Percentiles rank a stretch among this genome's conserved stretches.
Evolutionary conservation across 2,329 filamentous ascomycete species (phyloP).

Genomic region (Blastomyces parvus): DNA sequence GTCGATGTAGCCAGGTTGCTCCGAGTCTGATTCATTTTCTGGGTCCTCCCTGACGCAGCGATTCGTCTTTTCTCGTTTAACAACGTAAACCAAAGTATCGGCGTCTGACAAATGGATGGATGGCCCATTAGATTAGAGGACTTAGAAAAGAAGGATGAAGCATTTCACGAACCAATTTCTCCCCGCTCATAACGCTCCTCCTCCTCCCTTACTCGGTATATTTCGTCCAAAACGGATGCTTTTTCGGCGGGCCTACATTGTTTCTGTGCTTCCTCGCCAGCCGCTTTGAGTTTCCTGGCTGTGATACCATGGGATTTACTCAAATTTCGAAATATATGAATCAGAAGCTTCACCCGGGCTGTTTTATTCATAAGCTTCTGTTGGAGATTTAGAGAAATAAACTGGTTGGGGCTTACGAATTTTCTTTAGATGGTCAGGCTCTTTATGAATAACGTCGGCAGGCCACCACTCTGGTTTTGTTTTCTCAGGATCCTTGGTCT

Average conservation of each 20-base stretch:
- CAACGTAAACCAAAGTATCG: slow-evolving; percentile 30
- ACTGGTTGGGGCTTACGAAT: slow-evolving; percentile 28
- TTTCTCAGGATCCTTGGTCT: slow-evolving; percentile 34
- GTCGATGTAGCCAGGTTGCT: not conserved
- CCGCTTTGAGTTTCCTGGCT: slow-evolving; percentile 32
- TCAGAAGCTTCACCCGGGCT: slow-evolving; percentile 32
- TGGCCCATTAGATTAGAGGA: not conserved
- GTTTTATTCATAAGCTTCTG: not conserved
- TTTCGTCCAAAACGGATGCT: slow-evolving; percentile 33
- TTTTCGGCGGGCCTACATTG: slow-evolving; percentile 29
- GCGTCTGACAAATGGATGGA: slow-evolving; percentile 20
- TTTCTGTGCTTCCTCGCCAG: slow-evolving; percentile 31
- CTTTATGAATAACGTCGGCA: slow-evolving; percentile 38
- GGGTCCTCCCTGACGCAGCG: slow-evolving; percentile 26
- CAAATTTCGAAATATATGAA: slow-evolving; percentile 35
- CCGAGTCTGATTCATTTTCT: not conserved
- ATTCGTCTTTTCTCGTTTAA: slow-evolving; percentile 28
- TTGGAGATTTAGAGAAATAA: slow-evolving; percentile 3
- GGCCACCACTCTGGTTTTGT: slow-evolving; percentile 41
- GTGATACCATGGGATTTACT: slow-evolving; percentile 26
- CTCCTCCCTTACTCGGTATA: slow-evolving; percentile 32
- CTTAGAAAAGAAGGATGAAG: not conserved
- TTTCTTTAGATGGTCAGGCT: slow-evolving; percentile 42
- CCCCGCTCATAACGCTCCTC: slow-evolving; percentile 34
- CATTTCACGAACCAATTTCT: slow-evolving; percentile 30